phyloP scores from a whole-genome alignment of 768 basidiomycete species.

The Termitomyces heimii region DNA sequence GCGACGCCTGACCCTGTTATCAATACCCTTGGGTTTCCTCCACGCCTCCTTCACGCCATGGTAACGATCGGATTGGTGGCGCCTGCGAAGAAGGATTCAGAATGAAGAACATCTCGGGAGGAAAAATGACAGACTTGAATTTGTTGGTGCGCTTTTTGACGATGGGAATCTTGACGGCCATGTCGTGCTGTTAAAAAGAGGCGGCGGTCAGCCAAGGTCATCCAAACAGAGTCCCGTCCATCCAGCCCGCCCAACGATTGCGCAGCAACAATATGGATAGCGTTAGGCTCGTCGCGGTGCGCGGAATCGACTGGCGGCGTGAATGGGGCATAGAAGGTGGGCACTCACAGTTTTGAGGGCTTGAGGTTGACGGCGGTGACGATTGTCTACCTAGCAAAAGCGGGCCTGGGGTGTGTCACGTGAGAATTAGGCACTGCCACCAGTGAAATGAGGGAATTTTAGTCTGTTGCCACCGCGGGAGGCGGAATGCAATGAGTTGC shows the following conservation, averaged over 20 bases:
- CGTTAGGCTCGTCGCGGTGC: constrained; percentile 10
- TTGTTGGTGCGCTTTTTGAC: constrained; percentile 96
- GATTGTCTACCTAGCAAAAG: constrained; percentile 15
- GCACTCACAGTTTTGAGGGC: constrained; percentile 46
- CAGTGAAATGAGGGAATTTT: neutral
- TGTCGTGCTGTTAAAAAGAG: constrained; percentile 27
- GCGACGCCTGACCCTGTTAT: constrained; percentile 93
- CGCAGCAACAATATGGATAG: constrained; percentile 2
- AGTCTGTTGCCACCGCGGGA: neutral
- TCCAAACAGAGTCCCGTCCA: constrained; percentile 26
- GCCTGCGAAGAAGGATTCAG: constrained; percentile 40
- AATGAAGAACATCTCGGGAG: neutral
- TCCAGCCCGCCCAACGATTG: constrained; percentile 5
- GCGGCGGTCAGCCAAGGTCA: constrained; percentile 20
- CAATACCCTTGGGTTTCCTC: constrained; percentile 99
- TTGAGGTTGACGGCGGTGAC: constrained; percentile 44
- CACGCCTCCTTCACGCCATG: constrained; percentile 96
- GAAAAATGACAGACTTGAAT: constrained; percentile 75
- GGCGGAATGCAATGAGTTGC: neutral
- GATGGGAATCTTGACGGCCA: constrained; percentile 54
- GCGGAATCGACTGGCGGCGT: constrained; percentile 11
- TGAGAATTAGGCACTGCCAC: constrained; percentile 5
- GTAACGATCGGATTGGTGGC: constrained; percentile 99
- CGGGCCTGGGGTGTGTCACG: neutral
- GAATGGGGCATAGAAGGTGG: constrained; percentile 18